Conservation (phyloP, 768 basidiomycete species). For the Pholiota microspora region DNA sequence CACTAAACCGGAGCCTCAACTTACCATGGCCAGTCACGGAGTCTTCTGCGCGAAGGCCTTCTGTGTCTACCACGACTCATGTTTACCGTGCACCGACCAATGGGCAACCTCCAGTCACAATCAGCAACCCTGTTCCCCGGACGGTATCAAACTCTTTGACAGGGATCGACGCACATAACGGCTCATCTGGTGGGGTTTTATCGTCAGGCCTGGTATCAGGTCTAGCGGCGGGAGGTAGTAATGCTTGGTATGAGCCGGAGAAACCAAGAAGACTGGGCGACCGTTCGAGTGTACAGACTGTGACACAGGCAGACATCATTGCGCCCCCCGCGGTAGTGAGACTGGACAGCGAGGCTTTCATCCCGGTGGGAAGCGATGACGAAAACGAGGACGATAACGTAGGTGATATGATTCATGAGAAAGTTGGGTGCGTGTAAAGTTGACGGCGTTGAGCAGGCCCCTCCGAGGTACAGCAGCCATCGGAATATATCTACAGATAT, state of each 20-base stretch:
- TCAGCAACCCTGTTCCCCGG: constrained; percentile 34
- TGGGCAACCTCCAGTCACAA: constrained; percentile 17
- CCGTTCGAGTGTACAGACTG: not conserved
- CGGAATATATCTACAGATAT: constrained; percentile 8
- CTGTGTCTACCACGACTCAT: not conserved
- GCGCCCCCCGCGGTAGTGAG: constrained; percentile 22
- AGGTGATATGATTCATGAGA: not conserved
- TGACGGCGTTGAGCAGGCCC: not conserved
- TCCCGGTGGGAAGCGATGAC: constrained; percentile 3
- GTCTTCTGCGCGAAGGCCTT: constrained; percentile 14
- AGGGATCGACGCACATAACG: constrained; percentile 21
- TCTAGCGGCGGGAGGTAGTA: constrained; percentile 18
- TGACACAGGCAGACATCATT: constrained; percentile 1
- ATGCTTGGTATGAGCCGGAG: constrained; percentile 16
- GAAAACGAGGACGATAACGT: constrained; percentile 12
- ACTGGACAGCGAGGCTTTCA: constrained; percentile 14
- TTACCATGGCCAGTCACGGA: constrained; percentile 28
- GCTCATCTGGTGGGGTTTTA: constrained; percentile 3
- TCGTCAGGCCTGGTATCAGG: constrained; percentile 12
- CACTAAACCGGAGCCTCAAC: constrained; percentile 17
- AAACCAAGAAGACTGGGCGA: constrained; percentile 9
- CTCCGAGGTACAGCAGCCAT: constrained; percentile 2
- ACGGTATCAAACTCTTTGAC: constrained; percentile 31
- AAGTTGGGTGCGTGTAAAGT: not conserved
- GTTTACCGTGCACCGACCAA: not conserved